Evolutionary conservation across 2,329 filamentous ascomycete species (phyloP).

Genomic region (Fusarium protoensiforme): DNA sequence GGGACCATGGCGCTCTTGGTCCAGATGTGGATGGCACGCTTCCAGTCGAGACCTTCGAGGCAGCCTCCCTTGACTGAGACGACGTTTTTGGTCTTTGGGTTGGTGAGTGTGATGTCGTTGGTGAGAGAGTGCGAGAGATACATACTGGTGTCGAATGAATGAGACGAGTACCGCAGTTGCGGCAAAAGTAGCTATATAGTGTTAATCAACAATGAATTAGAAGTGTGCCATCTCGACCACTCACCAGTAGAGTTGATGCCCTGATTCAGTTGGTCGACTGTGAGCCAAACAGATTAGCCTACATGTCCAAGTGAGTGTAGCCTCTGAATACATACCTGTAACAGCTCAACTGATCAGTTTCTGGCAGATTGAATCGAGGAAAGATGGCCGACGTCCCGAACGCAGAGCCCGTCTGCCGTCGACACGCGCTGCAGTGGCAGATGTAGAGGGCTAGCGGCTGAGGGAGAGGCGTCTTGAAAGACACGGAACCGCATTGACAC

Average conservation of each 20-base stretch:
- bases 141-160: conserved; percentile 70
- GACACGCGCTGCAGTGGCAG: conserved; percentile 77
- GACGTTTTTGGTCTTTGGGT: conserved; percentile 63
- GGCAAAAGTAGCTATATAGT: conserved; percentile 71
- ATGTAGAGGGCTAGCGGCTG: conserved; percentile 74
- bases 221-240: conserved; percentile 17
- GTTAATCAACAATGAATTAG: neutral
- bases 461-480: conserved; percentile 70
- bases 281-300: neutral
- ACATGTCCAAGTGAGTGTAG: neutral
- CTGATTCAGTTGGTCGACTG: conserved; percentile 68
- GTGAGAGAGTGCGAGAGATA: conserved; percentile 1
- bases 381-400: conserved; percentile 79
- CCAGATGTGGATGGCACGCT: conserved; percentile 73
- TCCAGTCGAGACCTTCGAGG: conserved; percentile 71
- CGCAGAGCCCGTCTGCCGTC: conserved; percentile 72
- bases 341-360: conserved; percentile 59
- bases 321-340: conserved; percentile 54
- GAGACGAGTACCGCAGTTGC: conserved; percentile 72
- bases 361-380: conserved; percentile 70
- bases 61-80: conserved; percentile 76
- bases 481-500: conserved; percentile 73
- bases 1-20: conserved; percentile 74
- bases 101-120: conserved; percentile 11
- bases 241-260: conserved; percentile 68